Base-by-base conservation (phyloP, 805 yeast species). In the Barnettozyma sucrosica region DNA sequence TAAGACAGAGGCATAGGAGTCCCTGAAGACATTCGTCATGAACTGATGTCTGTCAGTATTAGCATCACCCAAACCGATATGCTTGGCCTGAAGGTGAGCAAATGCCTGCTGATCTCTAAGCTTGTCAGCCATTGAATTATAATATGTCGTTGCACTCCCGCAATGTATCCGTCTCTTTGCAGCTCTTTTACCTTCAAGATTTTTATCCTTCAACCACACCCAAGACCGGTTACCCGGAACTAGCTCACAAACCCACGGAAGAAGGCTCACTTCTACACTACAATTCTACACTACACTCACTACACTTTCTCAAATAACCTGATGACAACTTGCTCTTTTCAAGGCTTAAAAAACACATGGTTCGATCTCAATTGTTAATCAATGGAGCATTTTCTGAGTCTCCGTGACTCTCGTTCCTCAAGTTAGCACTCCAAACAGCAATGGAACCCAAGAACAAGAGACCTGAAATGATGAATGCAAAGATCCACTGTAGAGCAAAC, bases 401-500 rank as follows among this genome's bases (percentile, higher is more conserved):
- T 2, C 48, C 48, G 6, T 44, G 36, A 37, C 36, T 23, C 5
- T 34, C 42, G 9, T 48, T 45, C 16, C 45, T 51, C 18, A 55
- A 33, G 21, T 53, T 50, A 14, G 77, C 78, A 45, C 70, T 63
- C 44, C 77, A 69, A 33, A 76, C 74, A 26, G 77, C 64, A 16
- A 77, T 55, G 7, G 85, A 70, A 43, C 74, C 62, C 19, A 81
- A 57, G 48, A 81, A 72, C 61, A 83, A 72, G 26, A 81, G 46
- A 5, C 77, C 81, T 9, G 85, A 66, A 51, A 85, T 85, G 46
- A 76, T 64, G 53, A 84, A 79, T 4, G 89, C 95, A 69, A 87
- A 87, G 54, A 84, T 77, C 95, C 95, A 87, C 69, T 87, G 95
- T 54, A 87, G 72, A 3, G 92, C 92, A 67, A 87, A 74, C 33